These are phyloP conservation scores for Juglanconis sp. DNA, from an alignment of 2,329 filamentous ascomycete species.

Conservation along the genomic window DNA sequence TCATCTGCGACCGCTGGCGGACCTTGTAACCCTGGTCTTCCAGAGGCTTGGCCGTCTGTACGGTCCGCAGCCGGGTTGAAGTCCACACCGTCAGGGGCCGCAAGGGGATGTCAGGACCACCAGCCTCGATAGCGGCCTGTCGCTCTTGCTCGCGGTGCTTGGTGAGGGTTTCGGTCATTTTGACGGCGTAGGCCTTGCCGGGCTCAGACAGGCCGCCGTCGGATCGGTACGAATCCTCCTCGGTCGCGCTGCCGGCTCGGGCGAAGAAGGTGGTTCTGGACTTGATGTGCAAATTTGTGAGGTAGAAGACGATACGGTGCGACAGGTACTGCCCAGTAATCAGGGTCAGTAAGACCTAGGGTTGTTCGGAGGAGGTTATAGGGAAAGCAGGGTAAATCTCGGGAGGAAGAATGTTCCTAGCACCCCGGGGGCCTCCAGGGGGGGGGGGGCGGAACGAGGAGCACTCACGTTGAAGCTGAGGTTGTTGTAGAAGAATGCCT, in stretches of 20 bases:
- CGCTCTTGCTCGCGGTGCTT: slow-evolving; percentile 81
- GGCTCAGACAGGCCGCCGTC: slow-evolving; percentile 81
- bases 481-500: slow-evolving; percentile 93
- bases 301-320: slow-evolving; percentile 95
- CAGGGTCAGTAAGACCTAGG: background rate
- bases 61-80: slow-evolving; percentile 82
- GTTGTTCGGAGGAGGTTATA: background rate
- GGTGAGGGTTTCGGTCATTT: slow-evolving; percentile 81
- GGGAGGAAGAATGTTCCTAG: background rate
- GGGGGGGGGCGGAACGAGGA: background rate
- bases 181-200: slow-evolving; percentile 75
- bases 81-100: slow-evolving; percentile 92
- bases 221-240: slow-evolving; percentile 84
- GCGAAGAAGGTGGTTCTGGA: slow-evolving; percentile 90
- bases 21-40: slow-evolving; percentile 78
- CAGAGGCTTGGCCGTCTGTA: slow-evolving; percentile 85
- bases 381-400: background rate
- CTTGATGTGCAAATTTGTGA: slow-evolving; percentile 97
- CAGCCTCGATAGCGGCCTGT: slow-evolving; percentile 63
- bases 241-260: slow-evolving; percentile 72
- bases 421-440: background rate
- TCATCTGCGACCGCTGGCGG: slow-evolving; percentile 91
- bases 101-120: slow-evolving; percentile 64
- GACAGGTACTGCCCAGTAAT: slow-evolving; percentile 63
- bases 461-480: slow-evolving; percentile 70